Evolutionary conservation across 148 eudicot species (phyloP).

Genomic region (Pharnaceum exiguum): DNA sequence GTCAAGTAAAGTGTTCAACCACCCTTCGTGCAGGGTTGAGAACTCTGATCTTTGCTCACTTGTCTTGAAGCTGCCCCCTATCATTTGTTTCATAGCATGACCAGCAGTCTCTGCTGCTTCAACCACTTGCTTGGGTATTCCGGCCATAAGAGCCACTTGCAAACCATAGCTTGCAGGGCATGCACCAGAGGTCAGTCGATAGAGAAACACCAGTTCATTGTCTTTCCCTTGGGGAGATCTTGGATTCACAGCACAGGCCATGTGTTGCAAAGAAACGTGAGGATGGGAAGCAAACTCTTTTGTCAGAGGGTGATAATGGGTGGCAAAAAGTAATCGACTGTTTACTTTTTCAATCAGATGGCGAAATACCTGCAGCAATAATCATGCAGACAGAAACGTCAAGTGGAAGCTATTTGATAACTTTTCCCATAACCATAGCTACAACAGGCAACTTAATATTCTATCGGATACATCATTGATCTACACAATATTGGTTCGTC

Average conservation of each 20-base stretch:
- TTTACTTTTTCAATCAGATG: constrained; percentile 89
- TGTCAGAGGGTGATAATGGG: constrained; percentile 96
- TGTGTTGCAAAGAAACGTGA: constrained; percentile 73
- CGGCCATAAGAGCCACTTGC: constrained; percentile 95
- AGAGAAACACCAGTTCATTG: constrained; percentile 66
- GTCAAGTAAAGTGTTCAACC: constrained; percentile 55
- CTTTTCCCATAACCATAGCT: not conserved
- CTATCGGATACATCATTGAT: not conserved
- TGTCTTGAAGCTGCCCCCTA: constrained; percentile 68
- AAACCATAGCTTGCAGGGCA: constrained; percentile 95
- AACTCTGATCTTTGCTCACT: constrained; percentile 79
- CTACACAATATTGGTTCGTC: not conserved
- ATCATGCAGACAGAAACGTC: not conserved
- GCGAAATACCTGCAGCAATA: constrained; percentile 62
- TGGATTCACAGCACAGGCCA: constrained; percentile 70
- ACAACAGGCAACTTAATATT: not conserved
- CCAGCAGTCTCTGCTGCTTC: constrained; percentile 64
- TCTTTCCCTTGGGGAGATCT: constrained; percentile 26
- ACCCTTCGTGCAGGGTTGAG: constrained; percentile 78
- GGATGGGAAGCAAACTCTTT: constrained; percentile 92
- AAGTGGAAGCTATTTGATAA: not conserved
- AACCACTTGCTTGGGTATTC: constrained; percentile 71
- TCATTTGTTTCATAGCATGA: constrained; percentile 53
- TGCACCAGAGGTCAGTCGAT: constrained; percentile 72
- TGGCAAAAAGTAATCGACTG: constrained; percentile 88